Percentiles rank a stretch among this genome's conserved stretches.
phyloP scores from a whole-genome alignment of 192 early-diverging fungal species.

The Kappamyces sp. region DNA sequence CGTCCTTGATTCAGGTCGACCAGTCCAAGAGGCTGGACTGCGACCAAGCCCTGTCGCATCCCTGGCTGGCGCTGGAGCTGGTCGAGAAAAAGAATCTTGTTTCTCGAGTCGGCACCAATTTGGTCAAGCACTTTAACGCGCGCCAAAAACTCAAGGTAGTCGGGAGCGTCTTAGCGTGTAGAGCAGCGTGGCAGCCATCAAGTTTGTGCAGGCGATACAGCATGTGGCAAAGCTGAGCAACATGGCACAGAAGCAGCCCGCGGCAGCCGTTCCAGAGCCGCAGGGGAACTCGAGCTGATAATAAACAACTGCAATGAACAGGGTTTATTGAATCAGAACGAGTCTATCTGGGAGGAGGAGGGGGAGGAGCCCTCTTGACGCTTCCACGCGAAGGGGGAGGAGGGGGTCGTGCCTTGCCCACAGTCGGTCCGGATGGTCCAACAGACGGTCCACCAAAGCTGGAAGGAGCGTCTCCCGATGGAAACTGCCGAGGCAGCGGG shows the following conservation, averaged over 20 bases:
- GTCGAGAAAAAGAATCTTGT: constrained; percentile 15
- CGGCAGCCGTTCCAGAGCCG: too few relatives aligned
- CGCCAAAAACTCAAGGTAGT: constrained; percentile 20
- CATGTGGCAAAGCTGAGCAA: too few relatives aligned
- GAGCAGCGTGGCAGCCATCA: constrained; percentile 12
- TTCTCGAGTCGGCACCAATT: constrained; percentile 19
- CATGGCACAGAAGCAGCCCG: too few relatives aligned
- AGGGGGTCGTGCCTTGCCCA: constrained; percentile 15
- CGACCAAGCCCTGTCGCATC: constrained; percentile 25
- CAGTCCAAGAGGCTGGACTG: constrained; percentile 48
- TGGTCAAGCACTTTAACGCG: constrained; percentile 31
- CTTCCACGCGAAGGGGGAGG: constrained; percentile 17
- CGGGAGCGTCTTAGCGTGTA: background rate
- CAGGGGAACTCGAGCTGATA: too few relatives aligned
- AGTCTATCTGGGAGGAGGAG: constrained; percentile 11
- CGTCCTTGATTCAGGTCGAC: constrained; percentile 49
- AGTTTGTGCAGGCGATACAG: background rate
- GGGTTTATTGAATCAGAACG: background rate
- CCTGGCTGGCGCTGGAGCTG: constrained; percentile 14
- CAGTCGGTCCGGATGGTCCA: constrained; percentile 16
- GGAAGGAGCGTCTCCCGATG: constrained; percentile 20
- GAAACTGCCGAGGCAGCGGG: constrained; percentile 37
- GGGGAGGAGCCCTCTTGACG: constrained; percentile 6
- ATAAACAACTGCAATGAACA: too few relatives aligned
- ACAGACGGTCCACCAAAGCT: background rate